A percentile compares a stretch with the other conserved stretches of the same genome.
These are phyloP conservation scores for Porcisia hertigi DNA, from an alignment of 208 protist genomes.

Conservation along the genomic window DNA sequence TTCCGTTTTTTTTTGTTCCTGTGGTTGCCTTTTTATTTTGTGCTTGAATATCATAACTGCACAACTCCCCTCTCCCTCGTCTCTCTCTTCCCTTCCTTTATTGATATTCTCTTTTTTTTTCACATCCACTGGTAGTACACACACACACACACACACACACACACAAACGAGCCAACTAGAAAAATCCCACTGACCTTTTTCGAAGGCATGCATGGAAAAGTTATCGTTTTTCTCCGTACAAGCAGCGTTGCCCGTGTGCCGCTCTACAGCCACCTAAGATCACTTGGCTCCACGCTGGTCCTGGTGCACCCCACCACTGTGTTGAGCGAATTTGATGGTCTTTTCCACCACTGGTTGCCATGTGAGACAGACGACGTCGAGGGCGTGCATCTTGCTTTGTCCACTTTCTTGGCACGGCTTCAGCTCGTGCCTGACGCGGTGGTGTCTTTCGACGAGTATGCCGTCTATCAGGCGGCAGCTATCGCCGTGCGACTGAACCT, in stretches of 20 bases:
- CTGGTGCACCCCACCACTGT: conserved; percentile 52
- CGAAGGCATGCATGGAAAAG: conserved; percentile 45
- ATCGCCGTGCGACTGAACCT: conserved; percentile 37
- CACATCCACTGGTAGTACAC: not conserved
- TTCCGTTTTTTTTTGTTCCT: not conserved
- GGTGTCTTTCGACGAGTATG: conserved; percentile 89
- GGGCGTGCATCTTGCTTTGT: conserved; percentile 31
- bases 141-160: not conserved
- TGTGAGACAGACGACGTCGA: conserved; percentile 58
- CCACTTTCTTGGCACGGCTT: conserved; percentile 23
- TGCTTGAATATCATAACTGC: not conserved
- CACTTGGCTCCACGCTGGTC: conserved; percentile 42
- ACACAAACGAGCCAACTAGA: not conserved
- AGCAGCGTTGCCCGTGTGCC: conserved; percentile 69
- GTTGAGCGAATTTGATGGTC: conserved; percentile 36
- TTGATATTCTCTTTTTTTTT: not conserved
- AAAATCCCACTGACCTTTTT: not conserved
- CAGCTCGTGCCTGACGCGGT: conserved; percentile 48
- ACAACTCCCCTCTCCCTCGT: not conserved
- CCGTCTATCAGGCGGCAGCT: conserved; percentile 58
- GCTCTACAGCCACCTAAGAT: conserved; percentile 57
- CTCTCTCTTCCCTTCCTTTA: not conserved
- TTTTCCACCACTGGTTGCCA: conserved; percentile 56
- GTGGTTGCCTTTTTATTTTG: conserved; percentile 5
- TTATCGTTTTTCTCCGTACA: conserved; percentile 69